Percentiles rank a stretch among this genome's conserved stretches.
Conservation (phyloP, 108 stramenopile genomes). For the Bacterosira constricta region DNA sequence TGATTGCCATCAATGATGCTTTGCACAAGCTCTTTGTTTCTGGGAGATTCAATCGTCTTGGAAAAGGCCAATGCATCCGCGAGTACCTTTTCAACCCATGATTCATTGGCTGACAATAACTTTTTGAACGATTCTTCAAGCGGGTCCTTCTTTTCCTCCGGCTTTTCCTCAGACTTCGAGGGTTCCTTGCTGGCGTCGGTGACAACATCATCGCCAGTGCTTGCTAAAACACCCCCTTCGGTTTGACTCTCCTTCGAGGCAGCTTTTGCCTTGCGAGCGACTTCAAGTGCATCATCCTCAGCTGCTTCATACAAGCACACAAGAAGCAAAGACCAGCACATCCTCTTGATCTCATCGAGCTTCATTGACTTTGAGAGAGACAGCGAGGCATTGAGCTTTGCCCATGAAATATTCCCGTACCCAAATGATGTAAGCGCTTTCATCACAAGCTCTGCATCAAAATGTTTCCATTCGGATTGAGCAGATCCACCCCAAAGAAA, state of each 20-base stretch:
- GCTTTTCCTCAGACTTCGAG: not conserved
- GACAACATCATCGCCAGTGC: conserved; percentile 10
- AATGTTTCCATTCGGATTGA: conserved; percentile 59
- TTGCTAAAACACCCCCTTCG: conserved; percentile 41
- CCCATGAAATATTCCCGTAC: conserved; percentile 63
- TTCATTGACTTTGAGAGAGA: conserved; percentile 38
- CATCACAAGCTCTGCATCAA: conserved; percentile 59
- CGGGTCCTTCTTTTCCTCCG: conserved; percentile 13
- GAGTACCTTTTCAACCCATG: conserved; percentile 53
- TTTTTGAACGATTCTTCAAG: conserved; percentile 24
- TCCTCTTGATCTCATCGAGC: conserved; percentile 63
- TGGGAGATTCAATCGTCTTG: conserved; percentile 31
- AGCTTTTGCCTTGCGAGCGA: conserved; percentile 37
- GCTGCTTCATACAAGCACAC: conserved; percentile 65
- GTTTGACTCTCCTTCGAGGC: conserved; percentile 43
- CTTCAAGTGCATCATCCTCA: conserved; percentile 49
- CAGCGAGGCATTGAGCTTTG: conserved; percentile 39
- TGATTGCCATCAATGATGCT: conserved; percentile 24
- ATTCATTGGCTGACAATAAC: conserved; percentile 27
- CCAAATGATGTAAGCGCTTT: conserved; percentile 57
- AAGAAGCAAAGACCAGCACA: conserved; percentile 74
- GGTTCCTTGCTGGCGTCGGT: too few species aligned
- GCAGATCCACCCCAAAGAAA: conserved; percentile 47
- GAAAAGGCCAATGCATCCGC: conserved; percentile 58
- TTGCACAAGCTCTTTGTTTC: conserved; percentile 21